Conservation (phyloP, 805 yeast species). For the Scheffersomyces spartinae region DNA sequence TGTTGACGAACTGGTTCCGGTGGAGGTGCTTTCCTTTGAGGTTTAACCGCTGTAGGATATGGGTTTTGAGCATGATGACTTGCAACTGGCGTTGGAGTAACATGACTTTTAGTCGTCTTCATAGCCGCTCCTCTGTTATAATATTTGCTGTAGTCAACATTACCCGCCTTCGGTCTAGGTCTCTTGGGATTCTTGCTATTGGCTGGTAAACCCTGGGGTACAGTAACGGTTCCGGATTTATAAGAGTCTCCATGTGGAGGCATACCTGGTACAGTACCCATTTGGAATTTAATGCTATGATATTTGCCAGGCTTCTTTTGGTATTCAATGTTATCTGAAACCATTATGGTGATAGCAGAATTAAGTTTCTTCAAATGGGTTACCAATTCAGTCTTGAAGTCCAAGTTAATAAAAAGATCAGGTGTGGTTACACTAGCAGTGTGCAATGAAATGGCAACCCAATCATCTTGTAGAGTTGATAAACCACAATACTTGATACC, state of each 20-base stretch:
- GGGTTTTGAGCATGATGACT: neutral
- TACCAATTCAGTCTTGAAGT: conserved; percentile 81
- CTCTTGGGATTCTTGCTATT: conserved; percentile 58
- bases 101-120: conserved; percentile 4
- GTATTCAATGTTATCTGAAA: conserved; percentile 67
- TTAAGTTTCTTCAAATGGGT: conserved; percentile 60
- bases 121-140: conserved; percentile 19
- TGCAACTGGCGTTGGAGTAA: conserved; percentile 9
- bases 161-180: conserved; percentile 45
- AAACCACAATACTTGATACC: conserved; percentile 53
- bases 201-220: conserved; percentile 69
- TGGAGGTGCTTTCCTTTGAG: too few species aligned
- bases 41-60: too few species aligned
- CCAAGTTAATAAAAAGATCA: conserved; percentile 70
- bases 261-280: conserved; percentile 40
- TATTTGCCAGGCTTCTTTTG: conserved; percentile 85
- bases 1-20: too few species aligned
- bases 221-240: conserved; percentile 81
- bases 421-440: conserved; percentile 43
- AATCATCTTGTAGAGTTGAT: conserved; percentile 78
- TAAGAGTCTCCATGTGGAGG: conserved; percentile 63
- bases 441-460: conserved; percentile 63
- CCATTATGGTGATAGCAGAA: conserved; percentile 44
- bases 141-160: conserved; percentile 32
- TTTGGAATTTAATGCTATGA: conserved; percentile 61